Conservation (phyloP, 345 rosid genomes). For the Lenwebbia sp. region DNA sequence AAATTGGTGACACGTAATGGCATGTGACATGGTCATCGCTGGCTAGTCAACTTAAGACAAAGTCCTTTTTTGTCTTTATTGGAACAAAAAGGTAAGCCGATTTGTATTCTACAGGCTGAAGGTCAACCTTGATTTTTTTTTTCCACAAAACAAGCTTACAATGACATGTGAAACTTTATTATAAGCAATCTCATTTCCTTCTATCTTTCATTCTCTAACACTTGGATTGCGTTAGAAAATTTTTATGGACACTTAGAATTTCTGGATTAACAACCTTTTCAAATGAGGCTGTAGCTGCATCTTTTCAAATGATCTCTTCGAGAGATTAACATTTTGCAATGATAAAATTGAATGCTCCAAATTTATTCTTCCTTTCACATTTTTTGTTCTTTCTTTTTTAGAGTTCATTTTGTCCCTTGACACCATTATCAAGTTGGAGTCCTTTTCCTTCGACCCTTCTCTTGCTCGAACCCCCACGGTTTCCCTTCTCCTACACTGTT, state of each 20-base stretch:
- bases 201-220: not conserved
- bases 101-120: not conserved
- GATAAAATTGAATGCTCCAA: not conserved
- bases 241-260: not conserved
- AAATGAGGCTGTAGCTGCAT: not conserved
- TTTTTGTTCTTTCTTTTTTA: not conserved
- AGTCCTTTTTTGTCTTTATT: not conserved
- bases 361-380: not conserved
- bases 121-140: not conserved
- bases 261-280: not conserved
- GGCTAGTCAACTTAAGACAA: not conserved
- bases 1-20: not conserved
- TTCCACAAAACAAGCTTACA: not conserved
- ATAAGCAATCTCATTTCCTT: not conserved
- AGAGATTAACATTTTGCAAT: not conserved
- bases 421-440: not conserved
- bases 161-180: not conserved
- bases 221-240: not conserved
- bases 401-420: too few relatives aligned
- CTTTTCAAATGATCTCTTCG: not conserved
- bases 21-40: not conserved
- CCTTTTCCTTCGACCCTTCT: not conserved
- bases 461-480: too few relatives aligned
- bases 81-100: not conserved
- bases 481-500: too few relatives aligned